Percentiles rank a stretch among this genome's conserved stretches.
Evolutionary conservation across 2,329 filamentous ascomycete genomes (phyloP).

Genomic region (Cladorrhinum sp.): DNA sequence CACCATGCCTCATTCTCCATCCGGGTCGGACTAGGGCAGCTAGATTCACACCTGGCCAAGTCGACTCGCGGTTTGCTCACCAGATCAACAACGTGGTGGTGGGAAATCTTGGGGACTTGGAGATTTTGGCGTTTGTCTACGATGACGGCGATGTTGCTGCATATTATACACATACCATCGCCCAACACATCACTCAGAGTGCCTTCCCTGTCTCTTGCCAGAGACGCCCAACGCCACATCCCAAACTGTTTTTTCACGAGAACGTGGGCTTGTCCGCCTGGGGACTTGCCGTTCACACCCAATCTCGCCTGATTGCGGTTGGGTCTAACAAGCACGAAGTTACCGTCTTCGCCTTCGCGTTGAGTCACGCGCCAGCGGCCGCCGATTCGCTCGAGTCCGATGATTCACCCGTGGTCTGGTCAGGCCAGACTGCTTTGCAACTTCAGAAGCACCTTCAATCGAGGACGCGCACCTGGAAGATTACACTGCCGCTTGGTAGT

Average conservation of each 20-base stretch:
- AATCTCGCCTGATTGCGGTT: constrained; percentile 81
- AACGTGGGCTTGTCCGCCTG: constrained; percentile 80
- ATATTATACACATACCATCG: constrained; percentile 60
- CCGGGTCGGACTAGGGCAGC: constrained; percentile 42
- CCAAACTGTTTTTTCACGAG: constrained; percentile 63
- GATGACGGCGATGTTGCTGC: constrained; percentile 75
- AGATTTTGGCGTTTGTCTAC: constrained; percentile 65
- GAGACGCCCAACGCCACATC: neutral
- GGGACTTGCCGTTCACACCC: constrained; percentile 79
- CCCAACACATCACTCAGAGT: constrained; percentile 39
- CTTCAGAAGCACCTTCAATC: constrained; percentile 37
- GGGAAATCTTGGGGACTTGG: constrained; percentile 65
- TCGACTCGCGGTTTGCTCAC: constrained; percentile 54
- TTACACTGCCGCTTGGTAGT: constrained; percentile 43
- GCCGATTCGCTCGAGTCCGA: constrained; percentile 16
- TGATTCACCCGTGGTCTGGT: constrained; percentile 23
- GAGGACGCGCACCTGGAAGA: constrained; percentile 49
- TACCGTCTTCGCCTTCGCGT: constrained; percentile 51
- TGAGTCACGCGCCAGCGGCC: constrained; percentile 24
- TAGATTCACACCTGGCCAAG: constrained; percentile 45
- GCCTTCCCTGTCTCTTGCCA: neutral
- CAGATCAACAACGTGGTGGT: constrained; percentile 67
- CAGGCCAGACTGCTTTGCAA: constrained; percentile 18
- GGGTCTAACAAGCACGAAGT: constrained; percentile 67
- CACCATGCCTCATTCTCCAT: constrained; percentile 50